These are phyloP conservation scores for Microbotryum silenes-acaulis DNA, from an alignment of 1,284 basidiomycete species.

Conservation along the genomic window DNA sequence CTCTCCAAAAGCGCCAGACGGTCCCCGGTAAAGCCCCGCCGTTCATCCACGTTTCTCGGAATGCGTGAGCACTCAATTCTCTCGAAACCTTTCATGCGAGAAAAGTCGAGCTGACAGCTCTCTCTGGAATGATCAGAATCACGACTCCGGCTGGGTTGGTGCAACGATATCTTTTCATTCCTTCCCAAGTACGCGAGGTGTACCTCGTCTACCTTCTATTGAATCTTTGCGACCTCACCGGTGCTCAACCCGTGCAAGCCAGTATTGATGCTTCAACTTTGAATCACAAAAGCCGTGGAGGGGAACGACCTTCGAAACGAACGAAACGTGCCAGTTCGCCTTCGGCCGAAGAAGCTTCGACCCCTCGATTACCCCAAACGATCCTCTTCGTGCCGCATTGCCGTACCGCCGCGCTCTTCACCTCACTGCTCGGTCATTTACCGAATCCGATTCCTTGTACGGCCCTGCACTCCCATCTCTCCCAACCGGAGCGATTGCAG, in stretches of 20 bases:
- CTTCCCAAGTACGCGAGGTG: slow-evolving; percentile 86
- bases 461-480: slow-evolving; percentile 85
- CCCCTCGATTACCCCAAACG: slow-evolving; percentile 61
- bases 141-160: slow-evolving; percentile 76
- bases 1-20: slow-evolving; percentile 64
- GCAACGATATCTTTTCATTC: slow-evolving; percentile 86
- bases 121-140: slow-evolving; percentile 49
- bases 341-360: slow-evolving; percentile 47
- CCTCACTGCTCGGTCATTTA: slow-evolving; percentile 70
- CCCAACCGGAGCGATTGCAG: slow-evolving; percentile 75
- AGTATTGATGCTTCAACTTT: slow-evolving; percentile 35
- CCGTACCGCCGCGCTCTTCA: slow-evolving; percentile 62
- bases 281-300: neutral
- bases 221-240: slow-evolving; percentile 48
- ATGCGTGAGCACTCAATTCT: slow-evolving; percentile 50
- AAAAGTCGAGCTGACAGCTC: neutral
- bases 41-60: slow-evolving; percentile 75
- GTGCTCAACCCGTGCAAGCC: slow-evolving; percentile 30
- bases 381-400: slow-evolving; percentile 91
- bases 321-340: slow-evolving; percentile 40
- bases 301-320: slow-evolving; percentile 4
- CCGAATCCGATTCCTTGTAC: slow-evolving; percentile 67
- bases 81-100: no score
- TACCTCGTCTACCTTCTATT: slow-evolving; percentile 87
- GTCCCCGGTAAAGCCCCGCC: slow-evolving; percentile 74